Evolutionary conservation across 192 early-diverging fungal species (phyloP), one percentile per base, ranked within the genome.

Genomic region (Radiomyces spectabilis): DNA sequence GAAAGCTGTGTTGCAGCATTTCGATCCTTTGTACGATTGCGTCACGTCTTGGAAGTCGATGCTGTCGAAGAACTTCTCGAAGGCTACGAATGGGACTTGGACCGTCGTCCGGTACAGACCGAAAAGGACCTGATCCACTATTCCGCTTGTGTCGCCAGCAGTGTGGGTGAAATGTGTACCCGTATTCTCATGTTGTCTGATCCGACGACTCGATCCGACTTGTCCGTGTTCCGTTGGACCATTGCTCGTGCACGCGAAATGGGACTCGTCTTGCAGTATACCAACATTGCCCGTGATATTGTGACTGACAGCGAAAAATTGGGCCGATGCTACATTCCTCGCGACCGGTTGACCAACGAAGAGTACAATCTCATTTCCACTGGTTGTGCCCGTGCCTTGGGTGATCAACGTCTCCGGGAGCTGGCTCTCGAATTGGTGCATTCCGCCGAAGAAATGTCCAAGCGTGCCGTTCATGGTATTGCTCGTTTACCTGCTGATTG

Each of bases 211-310:
- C 2, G 27, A 16, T 24, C 53, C 1, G n/a, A n/a, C n/a, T n/a
- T n/a, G n/a, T n/a, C n/a, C n/a, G n/a, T n/a, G n/a, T n/a, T n/a
- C n/a, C n/a, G n/a, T n/a, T 70, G 68, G 61, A 51, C 53, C 18
- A 44, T 55, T 1, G 30, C 54, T 0, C 29, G 61, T 39, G 68
- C 68, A 34, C 35, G 68, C 15, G 61, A 63, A 40, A 70, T 70
- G 68, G 68, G 68, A 0, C 47, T 63, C 30, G 61, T 59, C 24
- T 42, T 70, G 8, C 79, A 81, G 45, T 38, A 73, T 16, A 66
- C 71, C 18, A 81, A 81, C 52, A 77, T 76, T 49, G 63, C 72
- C 2, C 55, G 79, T 15, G 79, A 81, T 63, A 73, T 73, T 38
- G 55, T 81, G 5, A 75, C 75, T 2, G 76, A 71, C 27, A 59